Conservation (phyloP, 305 asterid genomes). For the Rubia balearica region DNA sequence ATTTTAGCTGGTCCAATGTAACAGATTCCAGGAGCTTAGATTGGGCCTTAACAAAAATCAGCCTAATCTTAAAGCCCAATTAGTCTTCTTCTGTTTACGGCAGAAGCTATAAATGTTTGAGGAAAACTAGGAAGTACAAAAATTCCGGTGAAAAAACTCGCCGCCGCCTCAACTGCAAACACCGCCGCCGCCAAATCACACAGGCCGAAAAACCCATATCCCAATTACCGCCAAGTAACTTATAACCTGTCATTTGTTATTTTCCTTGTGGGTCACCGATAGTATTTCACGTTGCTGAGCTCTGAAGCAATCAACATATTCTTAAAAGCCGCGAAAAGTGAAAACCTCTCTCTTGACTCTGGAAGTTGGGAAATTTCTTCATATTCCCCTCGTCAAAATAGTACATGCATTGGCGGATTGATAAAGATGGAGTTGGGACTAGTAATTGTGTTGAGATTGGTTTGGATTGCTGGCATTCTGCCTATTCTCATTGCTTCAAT, state of each 20-base stretch:
- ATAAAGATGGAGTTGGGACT: slow-evolving; percentile 28
- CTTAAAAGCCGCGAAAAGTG: neutral
- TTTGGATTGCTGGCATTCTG: slow-evolving; percentile 51
- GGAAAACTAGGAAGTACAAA: neutral
- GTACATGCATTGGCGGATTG: neutral
- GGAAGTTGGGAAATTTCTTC: neutral
- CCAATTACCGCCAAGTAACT: neutral
- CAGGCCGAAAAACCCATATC: neutral
- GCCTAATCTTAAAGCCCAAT: neutral
- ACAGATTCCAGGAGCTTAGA: no score
- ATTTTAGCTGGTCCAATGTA: no score
- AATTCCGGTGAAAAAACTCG: neutral
- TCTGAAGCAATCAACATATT: slow-evolving; percentile 2
- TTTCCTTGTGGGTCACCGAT: neutral
- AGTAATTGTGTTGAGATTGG: slow-evolving; percentile 39
- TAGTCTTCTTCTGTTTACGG: neutral
- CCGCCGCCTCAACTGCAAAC: neutral
- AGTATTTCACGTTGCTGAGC: slow-evolving; percentile 4
- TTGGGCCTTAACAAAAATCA: neutral
- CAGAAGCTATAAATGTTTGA: neutral
- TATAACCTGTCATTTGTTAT: neutral
- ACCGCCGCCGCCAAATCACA: neutral
- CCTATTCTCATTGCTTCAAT: slow-evolving; percentile 43
- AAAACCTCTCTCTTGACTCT: neutral
- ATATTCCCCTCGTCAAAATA: neutral